Conservation (phyloP, 345 rosid genomes). For the Capsella bursapastoris region DNA sequence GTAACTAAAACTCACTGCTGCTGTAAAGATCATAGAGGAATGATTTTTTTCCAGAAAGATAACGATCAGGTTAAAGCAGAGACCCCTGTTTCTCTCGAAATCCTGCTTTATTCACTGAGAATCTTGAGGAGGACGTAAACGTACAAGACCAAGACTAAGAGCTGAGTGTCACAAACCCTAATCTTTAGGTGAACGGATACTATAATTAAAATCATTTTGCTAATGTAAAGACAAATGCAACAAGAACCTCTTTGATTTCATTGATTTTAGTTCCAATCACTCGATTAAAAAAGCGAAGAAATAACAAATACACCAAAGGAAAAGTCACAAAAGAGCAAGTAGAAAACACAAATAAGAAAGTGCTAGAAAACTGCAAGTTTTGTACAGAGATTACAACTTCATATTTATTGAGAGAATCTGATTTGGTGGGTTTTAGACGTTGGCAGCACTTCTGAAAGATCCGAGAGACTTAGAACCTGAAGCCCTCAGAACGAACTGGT, state of each 20-base stretch:
- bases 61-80: conserved; percentile 21
- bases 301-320: conserved; percentile 14
- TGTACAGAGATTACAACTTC: conserved; percentile 40
- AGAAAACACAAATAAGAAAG: neutral
- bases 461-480: conserved; percentile 57
- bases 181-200: no score
- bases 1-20: conserved; percentile 22
- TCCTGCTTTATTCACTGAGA: neutral
- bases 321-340: conserved; percentile 17
- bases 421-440: conserved; percentile 37
- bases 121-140: no score
- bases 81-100: conserved; percentile 28
- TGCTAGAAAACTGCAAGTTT: conserved; percentile 14
- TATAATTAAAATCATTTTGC: no score
- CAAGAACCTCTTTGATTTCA: conserved; percentile 22
- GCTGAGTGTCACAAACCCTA: no score
- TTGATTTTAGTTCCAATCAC: conserved; percentile 27
- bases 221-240: neutral
- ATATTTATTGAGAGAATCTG: conserved; percentile 25
- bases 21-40: conserved; percentile 31
- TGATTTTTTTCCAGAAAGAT: conserved; percentile 31
- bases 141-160: no score
- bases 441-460: conserved; percentile 63
- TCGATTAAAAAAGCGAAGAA: conserved; percentile 7
- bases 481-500: conserved; percentile 63